phyloP scores from a whole-genome alignment of 2,329 filamentous ascomycete genomes.

The Blastomyces emzantsi region DNA sequence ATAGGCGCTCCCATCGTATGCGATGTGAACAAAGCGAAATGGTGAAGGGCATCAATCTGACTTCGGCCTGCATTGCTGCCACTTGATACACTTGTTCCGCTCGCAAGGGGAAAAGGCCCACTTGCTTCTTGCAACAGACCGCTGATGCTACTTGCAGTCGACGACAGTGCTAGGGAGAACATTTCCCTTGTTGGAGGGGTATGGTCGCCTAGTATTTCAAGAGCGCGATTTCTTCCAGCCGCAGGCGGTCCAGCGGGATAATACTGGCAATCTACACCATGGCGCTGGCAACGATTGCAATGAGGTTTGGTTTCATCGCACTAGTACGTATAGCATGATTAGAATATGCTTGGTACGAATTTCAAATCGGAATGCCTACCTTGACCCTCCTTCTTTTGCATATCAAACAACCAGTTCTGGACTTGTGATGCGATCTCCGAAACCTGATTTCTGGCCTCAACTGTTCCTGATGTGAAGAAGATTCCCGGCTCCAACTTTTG shows the following conservation, averaged over 20 bases:
- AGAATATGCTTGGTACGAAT: not conserved
- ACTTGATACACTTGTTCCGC: not conserved
- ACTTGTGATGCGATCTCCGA: conserved; percentile 21
- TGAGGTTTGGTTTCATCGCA: conserved; percentile 26
- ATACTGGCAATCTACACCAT: conserved; percentile 21
- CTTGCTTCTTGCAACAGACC: conserved; percentile 4
- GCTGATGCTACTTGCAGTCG: conserved; percentile 7
- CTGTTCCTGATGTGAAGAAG: not conserved
- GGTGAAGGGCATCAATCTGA: conserved; percentile 11
- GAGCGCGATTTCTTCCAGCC: conserved; percentile 11
- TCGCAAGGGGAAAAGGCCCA: not conserved
- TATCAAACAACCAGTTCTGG: conserved; percentile 21
- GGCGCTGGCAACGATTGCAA: conserved; percentile 22
- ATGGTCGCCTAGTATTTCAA: conserved; percentile 9
- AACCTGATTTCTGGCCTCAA: not conserved
- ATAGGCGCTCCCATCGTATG: conserved; percentile 13
- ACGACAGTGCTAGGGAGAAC: conserved; percentile 10
- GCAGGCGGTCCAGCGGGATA: not conserved
- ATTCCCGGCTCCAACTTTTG: not conserved
- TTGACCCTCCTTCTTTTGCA: conserved; percentile 27
- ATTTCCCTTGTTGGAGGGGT: not conserved
- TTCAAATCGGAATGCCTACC: conserved; percentile 14
- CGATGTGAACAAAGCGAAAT: conserved; percentile 13
- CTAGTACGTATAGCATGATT: conserved; percentile 13
- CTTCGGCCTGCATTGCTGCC: not conserved